phyloP scores from a whole-genome alignment of 2,329 filamentous ascomycete species.

The Rhinocladiella similis region DNA sequence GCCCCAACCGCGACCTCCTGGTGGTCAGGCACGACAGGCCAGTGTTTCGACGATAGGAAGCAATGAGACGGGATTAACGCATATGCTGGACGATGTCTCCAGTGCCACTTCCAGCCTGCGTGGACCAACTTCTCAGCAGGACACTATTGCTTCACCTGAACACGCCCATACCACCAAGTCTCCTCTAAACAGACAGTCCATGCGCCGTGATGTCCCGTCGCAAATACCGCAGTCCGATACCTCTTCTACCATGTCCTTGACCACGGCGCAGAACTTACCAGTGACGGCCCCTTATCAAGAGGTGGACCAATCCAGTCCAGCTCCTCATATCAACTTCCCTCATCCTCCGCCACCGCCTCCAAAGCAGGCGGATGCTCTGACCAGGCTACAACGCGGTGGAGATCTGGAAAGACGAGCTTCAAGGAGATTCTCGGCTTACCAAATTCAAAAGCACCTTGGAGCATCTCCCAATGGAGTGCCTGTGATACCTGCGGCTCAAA shows the following conservation, averaged over 20 bases:
- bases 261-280: conserved; percentile 72
- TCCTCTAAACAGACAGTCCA: conserved; percentile 15
- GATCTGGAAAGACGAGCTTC: conserved; percentile 92
- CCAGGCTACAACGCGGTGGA: conserved; percentile 85
- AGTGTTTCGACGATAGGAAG: conserved; percentile 50
- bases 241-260: conserved; percentile 68
- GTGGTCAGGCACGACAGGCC: conserved; percentile 39
- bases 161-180: conserved; percentile 1
- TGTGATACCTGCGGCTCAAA: conserved; percentile 70
- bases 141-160: not conserved
- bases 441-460: conserved; percentile 92
- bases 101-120: conserved; percentile 15
- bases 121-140: conserved; percentile 15
- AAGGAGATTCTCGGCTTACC: conserved; percentile 90
- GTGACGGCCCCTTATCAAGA: conserved; percentile 72
- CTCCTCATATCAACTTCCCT: conserved; percentile 55
- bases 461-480: conserved; percentile 78
- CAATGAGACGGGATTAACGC: conserved; percentile 45
- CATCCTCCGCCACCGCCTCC: conserved; percentile 79
- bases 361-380: conserved; percentile 84
- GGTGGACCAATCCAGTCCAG: conserved; percentile 44
- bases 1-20: conserved; percentile 12
- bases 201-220: conserved; percentile 17
- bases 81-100: conserved; percentile 39
- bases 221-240: conserved; percentile 26